phyloP scores from a whole-genome alignment of 2,329 filamentous ascomycete genomes.

The Exophiala lecanii-corni region DNA sequence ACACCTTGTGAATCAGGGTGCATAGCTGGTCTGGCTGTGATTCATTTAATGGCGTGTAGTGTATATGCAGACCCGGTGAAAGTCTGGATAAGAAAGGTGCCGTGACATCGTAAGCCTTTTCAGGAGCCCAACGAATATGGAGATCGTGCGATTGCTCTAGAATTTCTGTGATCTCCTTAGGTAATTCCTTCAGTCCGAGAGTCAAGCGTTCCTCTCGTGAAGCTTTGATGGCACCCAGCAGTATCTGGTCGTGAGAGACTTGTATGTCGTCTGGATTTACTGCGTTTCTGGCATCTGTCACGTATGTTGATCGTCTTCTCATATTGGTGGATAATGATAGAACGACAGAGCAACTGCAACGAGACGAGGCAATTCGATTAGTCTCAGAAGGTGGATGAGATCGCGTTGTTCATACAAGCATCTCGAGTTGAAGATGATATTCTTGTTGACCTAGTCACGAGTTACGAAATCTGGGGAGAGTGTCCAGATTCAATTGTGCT shows the following conservation, averaged over 20 bases:
- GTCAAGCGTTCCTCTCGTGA: constrained; percentile 77
- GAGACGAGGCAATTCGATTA: no score
- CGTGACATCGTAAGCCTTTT: constrained; percentile 52
- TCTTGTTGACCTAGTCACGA: no score
- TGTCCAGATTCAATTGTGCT: no score
- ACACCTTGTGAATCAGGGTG: constrained; percentile 51
- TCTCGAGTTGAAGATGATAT: no score
- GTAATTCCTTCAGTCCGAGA: constrained; percentile 67
- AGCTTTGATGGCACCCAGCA: constrained; percentile 58
- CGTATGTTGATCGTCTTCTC: constrained; percentile 19
- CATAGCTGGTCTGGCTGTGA: constrained; percentile 47
- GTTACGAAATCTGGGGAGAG: no score
- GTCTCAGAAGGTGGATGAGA: no score
- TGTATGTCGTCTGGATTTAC: constrained; percentile 61
- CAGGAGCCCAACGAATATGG: constrained; percentile 73
- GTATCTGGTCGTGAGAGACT: constrained; percentile 51
- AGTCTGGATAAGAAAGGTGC: constrained; percentile 70
- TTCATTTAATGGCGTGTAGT: constrained; percentile 58
- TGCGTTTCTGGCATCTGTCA: constrained; percentile 20
- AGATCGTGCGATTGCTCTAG: constrained; percentile 65
- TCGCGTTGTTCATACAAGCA: no score
- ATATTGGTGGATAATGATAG: no score
- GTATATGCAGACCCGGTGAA: constrained; percentile 76
- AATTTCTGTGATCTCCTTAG: constrained; percentile 55
- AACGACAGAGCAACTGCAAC: no score